Percentiles rank a stretch among this genome's conserved stretches.
phyloP scores from a whole-genome alignment of 805 yeast species.

The Lachancea lanzarotensis region DNA sequence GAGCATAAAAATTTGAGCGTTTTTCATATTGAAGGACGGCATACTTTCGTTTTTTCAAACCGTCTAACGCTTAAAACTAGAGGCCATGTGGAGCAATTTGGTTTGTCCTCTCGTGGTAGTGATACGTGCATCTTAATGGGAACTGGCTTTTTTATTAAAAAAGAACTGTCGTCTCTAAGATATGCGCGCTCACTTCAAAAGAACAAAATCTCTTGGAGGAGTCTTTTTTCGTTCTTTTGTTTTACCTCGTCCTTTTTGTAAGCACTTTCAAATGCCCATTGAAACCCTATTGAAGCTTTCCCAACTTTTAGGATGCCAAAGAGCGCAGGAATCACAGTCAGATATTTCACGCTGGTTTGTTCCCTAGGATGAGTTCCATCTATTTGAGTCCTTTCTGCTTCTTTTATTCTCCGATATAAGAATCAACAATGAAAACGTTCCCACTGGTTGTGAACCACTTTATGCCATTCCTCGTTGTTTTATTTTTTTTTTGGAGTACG shows the following conservation, averaged over 20 bases:
- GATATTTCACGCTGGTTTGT: too few species aligned
- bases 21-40: too few species aligned
- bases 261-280: neutral
- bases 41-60: too few species aligned
- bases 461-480: neutral
- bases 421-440: too few species aligned
- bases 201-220: slow-evolving; percentile 3
- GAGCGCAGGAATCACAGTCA: too few species aligned
- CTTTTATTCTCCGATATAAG: too few species aligned
- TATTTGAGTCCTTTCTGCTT: too few species aligned
- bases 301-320: neutral
- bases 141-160: neutral
- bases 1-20: too few species aligned
- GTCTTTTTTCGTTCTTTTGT: slow-evolving; percentile 1
- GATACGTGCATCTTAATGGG: neutral
- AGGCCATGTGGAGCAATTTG: slow-evolving; percentile 26
- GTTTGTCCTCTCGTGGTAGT: slow-evolving; percentile 23
- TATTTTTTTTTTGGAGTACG: neutral
- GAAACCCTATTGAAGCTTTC: neutral
- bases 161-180: neutral
- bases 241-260: neutral
- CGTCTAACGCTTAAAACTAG: neutral
- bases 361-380: too few species aligned
- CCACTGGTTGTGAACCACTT: neutral
- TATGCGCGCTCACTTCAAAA: neutral